A percentile compares a stretch with the other conserved stretches of the same genome.
Evolutionary conservation across 345 rosid genomes (phyloP).

Genomic region (Limnanthes douglasii): DNA sequence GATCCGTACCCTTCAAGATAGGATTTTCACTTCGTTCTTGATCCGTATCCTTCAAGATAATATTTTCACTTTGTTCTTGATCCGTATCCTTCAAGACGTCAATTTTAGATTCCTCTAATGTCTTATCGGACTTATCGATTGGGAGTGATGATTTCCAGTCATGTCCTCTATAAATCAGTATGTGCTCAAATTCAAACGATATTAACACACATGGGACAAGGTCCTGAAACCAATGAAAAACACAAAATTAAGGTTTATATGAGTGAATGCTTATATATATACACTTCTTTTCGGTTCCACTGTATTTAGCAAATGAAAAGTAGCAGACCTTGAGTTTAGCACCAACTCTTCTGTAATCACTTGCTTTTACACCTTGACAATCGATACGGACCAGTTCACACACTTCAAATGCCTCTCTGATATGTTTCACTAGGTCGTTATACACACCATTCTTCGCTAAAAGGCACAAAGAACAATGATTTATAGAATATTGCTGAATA

Average conservation of each 20-base stretch:
- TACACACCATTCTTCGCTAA: constrained; percentile 84
- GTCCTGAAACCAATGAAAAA: constrained; percentile 30
- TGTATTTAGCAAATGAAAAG: too few relatives aligned
- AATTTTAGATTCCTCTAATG: constrained; percentile 8
- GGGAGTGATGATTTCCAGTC: constrained; percentile 48
- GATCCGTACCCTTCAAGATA: constrained; percentile 1
- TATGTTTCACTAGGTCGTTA: constrained; percentile 42
- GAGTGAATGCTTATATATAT: neutral
- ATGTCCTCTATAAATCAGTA: constrained; percentile 78
- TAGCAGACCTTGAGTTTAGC: constrained; percentile 78
- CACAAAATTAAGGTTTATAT: neutral
- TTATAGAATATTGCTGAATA: too few relatives aligned
- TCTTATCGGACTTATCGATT: constrained; percentile 14
- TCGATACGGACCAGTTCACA: constrained; percentile 76
- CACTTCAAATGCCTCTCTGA: constrained; percentile 83
- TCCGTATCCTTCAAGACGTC: constrained; percentile 18
- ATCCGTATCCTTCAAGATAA: neutral
- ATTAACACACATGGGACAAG: constrained; percentile 79
- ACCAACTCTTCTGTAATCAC: constrained; percentile 75
- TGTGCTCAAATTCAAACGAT: constrained; percentile 65
- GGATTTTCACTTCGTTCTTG: constrained; percentile 9
- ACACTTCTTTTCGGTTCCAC: too few relatives aligned
- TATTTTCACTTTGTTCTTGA: constrained; percentile 3
- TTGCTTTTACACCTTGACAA: constrained; percentile 65
- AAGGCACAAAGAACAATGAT: constrained; percentile 7